Percentiles rank a stretch among this genome's conserved stretches.
Evolutionary conservation across 805 yeast genomes (phyloP).

Genomic region (Yamadazyma endophytica): DNA sequence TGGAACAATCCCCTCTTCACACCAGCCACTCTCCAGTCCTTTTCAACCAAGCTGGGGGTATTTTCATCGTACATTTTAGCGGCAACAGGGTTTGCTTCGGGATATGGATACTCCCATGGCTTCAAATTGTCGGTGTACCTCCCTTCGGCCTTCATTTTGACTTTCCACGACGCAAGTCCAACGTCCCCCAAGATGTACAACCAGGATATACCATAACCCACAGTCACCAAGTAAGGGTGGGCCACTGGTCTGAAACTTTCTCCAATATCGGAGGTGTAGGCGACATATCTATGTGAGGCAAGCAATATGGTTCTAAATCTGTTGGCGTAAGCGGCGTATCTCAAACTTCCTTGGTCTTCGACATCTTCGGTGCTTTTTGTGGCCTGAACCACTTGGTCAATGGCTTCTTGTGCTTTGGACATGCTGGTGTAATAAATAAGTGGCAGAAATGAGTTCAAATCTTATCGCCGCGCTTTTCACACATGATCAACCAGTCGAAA

Average conservation of each 20-base stretch:
- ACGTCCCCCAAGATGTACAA: constrained; percentile 72
- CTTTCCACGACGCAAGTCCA: constrained; percentile 67
- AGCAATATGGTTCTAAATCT: constrained; percentile 63
- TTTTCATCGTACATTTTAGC: constrained; percentile 25
- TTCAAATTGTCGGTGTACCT: constrained; percentile 52
- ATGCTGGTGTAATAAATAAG: not conserved
- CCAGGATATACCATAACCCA: constrained; percentile 77
- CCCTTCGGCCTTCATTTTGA: constrained; percentile 63
- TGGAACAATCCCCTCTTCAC: constrained; percentile 77
- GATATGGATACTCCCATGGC: constrained; percentile 63
- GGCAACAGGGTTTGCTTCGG: constrained; percentile 33
- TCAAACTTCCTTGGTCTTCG: constrained; percentile 28
- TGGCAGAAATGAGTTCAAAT: constrained; percentile 4
- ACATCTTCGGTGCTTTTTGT: no score
- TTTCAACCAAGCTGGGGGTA: constrained; percentile 30
- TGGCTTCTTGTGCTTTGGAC: no score
- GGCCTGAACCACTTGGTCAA: no score
- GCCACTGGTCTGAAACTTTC: constrained; percentile 84
- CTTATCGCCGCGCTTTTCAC: not conserved
- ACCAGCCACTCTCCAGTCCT: constrained; percentile 65
- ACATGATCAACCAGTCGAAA: constrained; percentile 8
- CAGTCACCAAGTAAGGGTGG: constrained; percentile 57
- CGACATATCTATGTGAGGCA: constrained; percentile 79
- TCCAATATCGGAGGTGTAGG: constrained; percentile 83
- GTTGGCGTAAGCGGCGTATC: constrained; percentile 83